Evolutionary conservation across 352 stramenopile species (phyloP).

Genomic region (Globisporangium camurandrum): DNA sequence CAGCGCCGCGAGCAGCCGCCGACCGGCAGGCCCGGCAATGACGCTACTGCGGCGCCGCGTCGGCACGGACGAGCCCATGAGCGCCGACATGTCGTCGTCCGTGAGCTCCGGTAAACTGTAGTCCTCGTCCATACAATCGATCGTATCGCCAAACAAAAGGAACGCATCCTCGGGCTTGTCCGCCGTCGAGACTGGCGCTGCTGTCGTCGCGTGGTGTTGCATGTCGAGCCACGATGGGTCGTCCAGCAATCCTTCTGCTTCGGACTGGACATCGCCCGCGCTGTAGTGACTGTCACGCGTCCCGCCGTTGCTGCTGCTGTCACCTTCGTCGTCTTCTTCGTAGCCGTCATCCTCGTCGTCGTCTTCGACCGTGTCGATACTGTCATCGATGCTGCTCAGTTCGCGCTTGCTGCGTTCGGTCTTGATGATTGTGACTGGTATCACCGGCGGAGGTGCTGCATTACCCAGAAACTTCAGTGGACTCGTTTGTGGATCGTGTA

Average conservation of each 20-base stretch:
- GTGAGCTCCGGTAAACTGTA: slow-evolving; percentile 34
- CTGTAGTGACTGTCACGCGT: slow-evolving; percentile 1
- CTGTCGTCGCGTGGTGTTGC: slow-evolving; percentile 16
- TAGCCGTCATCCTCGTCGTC: slow-evolving; percentile 9
- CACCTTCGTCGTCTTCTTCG: slow-evolving; percentile 10
- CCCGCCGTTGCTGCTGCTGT: no score
- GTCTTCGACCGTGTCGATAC: slow-evolving; percentile 8
- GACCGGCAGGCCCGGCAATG: no score
- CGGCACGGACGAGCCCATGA: slow-evolving; percentile 28
- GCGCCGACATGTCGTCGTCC: slow-evolving; percentile 26
- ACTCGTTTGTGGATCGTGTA: slow-evolving; percentile 1
- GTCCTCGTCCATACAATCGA: no score
- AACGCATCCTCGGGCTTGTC: slow-evolving; percentile 16
- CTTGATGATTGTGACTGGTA: no score
- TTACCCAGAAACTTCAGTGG: slow-evolving; percentile 2
- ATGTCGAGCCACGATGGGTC: slow-evolving; percentile 25
- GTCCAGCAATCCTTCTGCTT: slow-evolving; percentile 9
- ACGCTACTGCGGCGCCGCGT: slow-evolving; percentile 23
- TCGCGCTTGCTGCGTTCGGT: background rate
- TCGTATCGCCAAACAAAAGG: no score
- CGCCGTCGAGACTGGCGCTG: no score
- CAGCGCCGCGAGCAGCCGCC: no score
- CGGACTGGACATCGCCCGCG: background rate
- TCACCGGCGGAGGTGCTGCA: no score
- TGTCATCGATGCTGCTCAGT: background rate